Evolutionary conservation across 139 green algal species (phyloP), one percentile per base, ranked within the genome.

Genomic region (Gonium pectorale): DNA sequence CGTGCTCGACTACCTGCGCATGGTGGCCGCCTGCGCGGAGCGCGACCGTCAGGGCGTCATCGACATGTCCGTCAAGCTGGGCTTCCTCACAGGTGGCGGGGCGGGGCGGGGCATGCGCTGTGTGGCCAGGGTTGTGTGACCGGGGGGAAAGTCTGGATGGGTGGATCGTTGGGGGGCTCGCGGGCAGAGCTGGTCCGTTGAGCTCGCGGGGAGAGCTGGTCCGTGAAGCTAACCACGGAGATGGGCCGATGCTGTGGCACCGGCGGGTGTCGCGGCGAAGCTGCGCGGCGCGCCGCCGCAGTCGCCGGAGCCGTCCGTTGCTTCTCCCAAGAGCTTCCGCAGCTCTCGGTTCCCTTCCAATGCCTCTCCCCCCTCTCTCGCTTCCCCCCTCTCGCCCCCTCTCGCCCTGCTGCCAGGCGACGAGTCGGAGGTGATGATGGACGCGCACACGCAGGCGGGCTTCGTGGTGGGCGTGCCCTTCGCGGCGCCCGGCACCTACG

Each of bases 401-500:
- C 52, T 62, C 9, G n/a, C 52, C 52, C 52, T 26, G 52, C 52
- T 26, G 2, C 9, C 33, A 97, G 94, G 95, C 37, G 95, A 98
- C 66, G 96, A 98, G 87, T 89, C 79, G 5, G 80, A 78, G 3
- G 88, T 92, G 22, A 98, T 99, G 97, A 70, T 98, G 83, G 94
- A 98, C 54, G 96, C 97, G 0, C 97, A 99, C 81, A 91, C 89
- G 22, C 91, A 98, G 83, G 97, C 97, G 4, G 97, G 93, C 15
- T 97, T 98, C 74, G 86, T 95, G 9, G 97, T 99, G 35, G 97
- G 97, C 5, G 74, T 94, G 66, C 97, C 97, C 15, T 99, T 99
- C 81, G 81, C 90, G 0, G 67, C 87, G 27, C 13, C 54, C 40
- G 72, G 87, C n/a, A 3, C 93, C 2, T 98, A 97, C 86, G 95